Percentiles rank a stretch among this genome's conserved stretches.
phyloP scores from a whole-genome alignment of 2,329 filamentous ascomycete species.

The Aciculosporium take region DNA sequence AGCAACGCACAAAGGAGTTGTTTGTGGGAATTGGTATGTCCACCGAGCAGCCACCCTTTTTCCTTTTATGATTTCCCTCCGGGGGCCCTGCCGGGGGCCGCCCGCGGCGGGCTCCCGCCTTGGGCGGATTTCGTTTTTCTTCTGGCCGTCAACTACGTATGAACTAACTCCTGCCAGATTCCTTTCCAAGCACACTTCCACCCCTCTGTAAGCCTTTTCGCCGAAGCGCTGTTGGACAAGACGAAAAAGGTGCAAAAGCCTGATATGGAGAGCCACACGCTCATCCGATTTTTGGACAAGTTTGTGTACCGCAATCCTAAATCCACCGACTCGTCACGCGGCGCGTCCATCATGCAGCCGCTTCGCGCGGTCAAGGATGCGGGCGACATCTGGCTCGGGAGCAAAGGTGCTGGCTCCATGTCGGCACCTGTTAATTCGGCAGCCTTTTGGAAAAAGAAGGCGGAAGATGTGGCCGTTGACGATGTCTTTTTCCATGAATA shows the following conservation, averaged over 20 bases:
- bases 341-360: conserved; percentile 93
- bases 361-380: conserved; percentile 40
- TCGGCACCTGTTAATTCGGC: conserved; percentile 59
- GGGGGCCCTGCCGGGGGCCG: too few species aligned
- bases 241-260: conserved; percentile 71
- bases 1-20: conserved; percentile 88
- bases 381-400: conserved; percentile 42
- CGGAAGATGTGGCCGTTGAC: conserved; percentile 74
- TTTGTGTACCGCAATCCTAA: conserved; percentile 97
- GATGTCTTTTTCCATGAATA: conserved; percentile 98
- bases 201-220: conserved; percentile 79
- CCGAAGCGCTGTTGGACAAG: conserved; percentile 53
- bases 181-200: conserved; percentile 58
- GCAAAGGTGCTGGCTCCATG: conserved; percentile 27
- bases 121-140: too few species aligned
- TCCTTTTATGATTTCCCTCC: not conserved
- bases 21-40: conserved; percentile 72
- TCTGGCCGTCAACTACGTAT: too few species aligned
- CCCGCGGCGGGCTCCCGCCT: too few species aligned
- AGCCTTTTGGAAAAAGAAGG: conserved; percentile 80
- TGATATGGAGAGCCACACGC: conserved; percentile 75
- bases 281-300: conserved; percentile 92
- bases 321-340: conserved; percentile 50
- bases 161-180: conserved; percentile 13
- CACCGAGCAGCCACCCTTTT: not conserved